phyloP scores from a whole-genome alignment of 1,284 basidiomycete genomes.

The Cryptococcus sp. region DNA sequence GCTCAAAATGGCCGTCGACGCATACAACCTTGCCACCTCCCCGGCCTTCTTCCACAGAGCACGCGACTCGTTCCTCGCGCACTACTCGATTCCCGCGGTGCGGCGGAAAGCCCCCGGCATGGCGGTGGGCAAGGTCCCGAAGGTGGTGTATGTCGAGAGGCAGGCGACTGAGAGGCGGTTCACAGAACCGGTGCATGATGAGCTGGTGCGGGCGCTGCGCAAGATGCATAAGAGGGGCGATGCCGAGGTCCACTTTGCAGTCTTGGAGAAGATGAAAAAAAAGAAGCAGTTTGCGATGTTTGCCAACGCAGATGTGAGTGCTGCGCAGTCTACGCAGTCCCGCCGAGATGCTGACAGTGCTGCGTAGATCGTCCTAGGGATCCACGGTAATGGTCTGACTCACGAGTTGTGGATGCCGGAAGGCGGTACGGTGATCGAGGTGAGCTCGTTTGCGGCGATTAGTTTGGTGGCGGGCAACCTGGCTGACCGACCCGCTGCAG shows the following conservation, averaged over 20 bases:
- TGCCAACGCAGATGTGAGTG: slow-evolving; percentile 19
- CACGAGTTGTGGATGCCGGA: slow-evolving; percentile 28
- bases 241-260: slow-evolving; percentile 10
- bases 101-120: neutral
- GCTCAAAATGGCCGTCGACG: slow-evolving; percentile 30
- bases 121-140: slow-evolving; percentile 5
- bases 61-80: neutral
- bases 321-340: neutral
- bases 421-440: slow-evolving; percentile 20
- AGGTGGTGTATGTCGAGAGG: slow-evolving; percentile 30
- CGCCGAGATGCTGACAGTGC: neutral
- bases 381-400: slow-evolving; percentile 22
- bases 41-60: neutral
- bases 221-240: slow-evolving; percentile 5
- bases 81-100: slow-evolving; percentile 2
- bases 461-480: too few species aligned
- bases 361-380: slow-evolving; percentile 20
- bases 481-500: neutral
- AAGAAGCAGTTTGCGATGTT: slow-evolving; percentile 14
- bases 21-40: slow-evolving; percentile 15
- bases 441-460: slow-evolving; percentile 1
- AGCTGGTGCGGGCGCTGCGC: slow-evolving; percentile 16
- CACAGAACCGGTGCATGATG: slow-evolving; percentile 10
- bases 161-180: slow-evolving; percentile 22
- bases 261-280: slow-evolving; percentile 11